phyloP scores from a whole-genome alignment of 225 moss, liverwort and hornwort genomes.

The Marchantia paleacea region DNA sequence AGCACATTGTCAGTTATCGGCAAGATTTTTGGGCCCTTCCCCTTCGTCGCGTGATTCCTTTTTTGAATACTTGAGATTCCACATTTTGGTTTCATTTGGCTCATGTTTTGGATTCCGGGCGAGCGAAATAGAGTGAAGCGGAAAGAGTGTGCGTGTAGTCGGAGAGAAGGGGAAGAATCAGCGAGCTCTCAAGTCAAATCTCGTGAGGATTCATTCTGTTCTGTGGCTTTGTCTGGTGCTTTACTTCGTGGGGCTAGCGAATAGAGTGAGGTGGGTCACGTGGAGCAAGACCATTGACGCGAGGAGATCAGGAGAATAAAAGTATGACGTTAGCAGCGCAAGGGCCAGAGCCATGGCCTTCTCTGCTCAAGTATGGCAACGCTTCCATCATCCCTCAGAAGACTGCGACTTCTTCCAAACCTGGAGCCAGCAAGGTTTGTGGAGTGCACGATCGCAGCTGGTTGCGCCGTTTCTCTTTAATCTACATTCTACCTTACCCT shows the following conservation, averaged over 20 bases:
- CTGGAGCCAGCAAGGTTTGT: slow-evolving; percentile 30
- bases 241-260: not conserved
- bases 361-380: slow-evolving; percentile 62
- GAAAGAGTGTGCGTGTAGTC: not conserved
- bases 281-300: not conserved
- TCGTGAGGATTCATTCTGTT: not conserved
- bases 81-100: too few relatives aligned
- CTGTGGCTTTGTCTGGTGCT: not conserved
- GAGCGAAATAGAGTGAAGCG: not conserved
- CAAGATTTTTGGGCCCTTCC: too few relatives aligned
- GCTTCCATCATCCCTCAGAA: slow-evolving; percentile 58
- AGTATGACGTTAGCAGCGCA: slow-evolving; percentile 1
- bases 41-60: too few relatives aligned
- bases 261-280: not conserved
- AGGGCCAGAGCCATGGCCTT: slow-evolving; percentile 67
- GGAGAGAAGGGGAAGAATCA: not conserved
- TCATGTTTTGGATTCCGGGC: too few relatives aligned
- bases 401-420: slow-evolving; percentile 42
- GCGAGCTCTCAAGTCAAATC: too few relatives aligned
- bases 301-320: not conserved
- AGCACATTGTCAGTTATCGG: too few relatives aligned
- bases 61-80: too few relatives aligned
- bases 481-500: not conserved
- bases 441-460: not conserved
- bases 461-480: not conserved